A percentile compares a stretch with the other conserved stretches of the same genome.
Conservation (phyloP, 2,329 filamentous ascomycete genomes). For the Epichloe sibirici region DNA sequence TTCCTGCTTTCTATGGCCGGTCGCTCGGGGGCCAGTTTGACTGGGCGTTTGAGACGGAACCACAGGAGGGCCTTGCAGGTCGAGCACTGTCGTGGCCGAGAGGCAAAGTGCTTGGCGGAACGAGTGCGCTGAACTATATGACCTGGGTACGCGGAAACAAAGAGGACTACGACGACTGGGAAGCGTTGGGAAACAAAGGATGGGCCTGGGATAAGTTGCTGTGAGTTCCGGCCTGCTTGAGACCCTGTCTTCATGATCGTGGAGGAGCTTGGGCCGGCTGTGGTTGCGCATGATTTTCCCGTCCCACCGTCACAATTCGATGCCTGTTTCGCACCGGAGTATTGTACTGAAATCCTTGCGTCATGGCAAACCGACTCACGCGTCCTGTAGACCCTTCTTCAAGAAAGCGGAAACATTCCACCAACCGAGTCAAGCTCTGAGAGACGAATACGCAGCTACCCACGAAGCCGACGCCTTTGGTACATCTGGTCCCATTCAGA, state of each 20-base stretch:
- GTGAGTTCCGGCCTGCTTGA: constrained; percentile 13
- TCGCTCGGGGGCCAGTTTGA: constrained; percentile 25
- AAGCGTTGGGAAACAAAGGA: constrained; percentile 41
- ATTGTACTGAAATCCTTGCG: no score
- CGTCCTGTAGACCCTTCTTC: constrained; percentile 32
- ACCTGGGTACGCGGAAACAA: constrained; percentile 35
- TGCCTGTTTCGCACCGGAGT: no score
- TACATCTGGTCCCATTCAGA: constrained; percentile 32
- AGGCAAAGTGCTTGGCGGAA: constrained; percentile 47
- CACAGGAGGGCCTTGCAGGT: constrained; percentile 25
- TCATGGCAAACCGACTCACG: not conserved
- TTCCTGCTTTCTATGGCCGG: constrained; percentile 25
- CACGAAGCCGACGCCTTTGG: constrained; percentile 31
- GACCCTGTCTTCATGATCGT: no score
- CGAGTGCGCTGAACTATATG: constrained; percentile 48
- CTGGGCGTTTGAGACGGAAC: constrained; percentile 28
- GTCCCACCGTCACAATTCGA: no score
- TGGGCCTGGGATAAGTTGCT: constrained; percentile 40
- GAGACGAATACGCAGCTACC: constrained; percentile 22
- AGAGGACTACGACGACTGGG: constrained; percentile 45
- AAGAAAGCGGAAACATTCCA: constrained; percentile 38
- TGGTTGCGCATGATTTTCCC: no score
- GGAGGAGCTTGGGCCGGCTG: not conserved
- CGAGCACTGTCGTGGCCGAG: constrained; percentile 29
- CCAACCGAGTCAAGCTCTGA: constrained; percentile 21